These are phyloP conservation scores for Picea glauca DNA, from an alignment of 75 land plant species.

Conservation along the genomic window DNA sequence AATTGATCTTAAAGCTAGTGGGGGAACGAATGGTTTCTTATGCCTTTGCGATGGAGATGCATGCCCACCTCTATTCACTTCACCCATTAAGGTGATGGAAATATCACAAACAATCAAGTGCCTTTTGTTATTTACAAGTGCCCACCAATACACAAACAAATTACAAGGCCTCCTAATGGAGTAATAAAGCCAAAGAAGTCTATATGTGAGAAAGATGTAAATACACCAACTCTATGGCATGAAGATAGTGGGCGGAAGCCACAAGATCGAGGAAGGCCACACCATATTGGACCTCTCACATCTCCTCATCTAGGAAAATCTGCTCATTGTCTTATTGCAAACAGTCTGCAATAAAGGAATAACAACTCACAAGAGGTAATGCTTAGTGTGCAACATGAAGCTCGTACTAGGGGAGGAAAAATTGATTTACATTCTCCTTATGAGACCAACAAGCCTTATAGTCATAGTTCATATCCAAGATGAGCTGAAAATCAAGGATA, in stretches of 20 bases:
- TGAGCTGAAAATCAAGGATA: too few species aligned
- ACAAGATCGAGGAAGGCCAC: not conserved
- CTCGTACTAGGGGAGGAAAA: not conserved
- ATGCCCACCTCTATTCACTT: constrained; percentile 73
- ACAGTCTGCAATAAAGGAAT: constrained; percentile 24
- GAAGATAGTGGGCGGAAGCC: too few species aligned
- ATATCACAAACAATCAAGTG: constrained; percentile 87
- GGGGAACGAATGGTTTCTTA: constrained; percentile 89
- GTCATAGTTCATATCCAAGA: too few species aligned
- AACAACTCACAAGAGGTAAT: not conserved
- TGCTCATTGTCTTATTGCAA: constrained; percentile 32
- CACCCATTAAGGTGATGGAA: constrained; percentile 34
- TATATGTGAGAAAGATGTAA: too few species aligned
- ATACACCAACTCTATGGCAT: too few species aligned
- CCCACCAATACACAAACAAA: too few species aligned
- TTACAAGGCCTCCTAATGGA: too few species aligned
- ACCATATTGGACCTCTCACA: constrained; percentile 12
- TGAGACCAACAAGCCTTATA: not conserved
- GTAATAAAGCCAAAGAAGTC: too few species aligned
- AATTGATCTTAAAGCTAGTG: constrained; percentile 32
- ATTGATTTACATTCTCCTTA: not conserved
- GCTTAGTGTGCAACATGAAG: not conserved
- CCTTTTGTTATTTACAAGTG: too few species aligned
- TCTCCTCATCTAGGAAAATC: constrained; percentile 26
- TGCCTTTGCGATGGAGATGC: constrained; percentile 73